Base-by-base conservation (phyloP, 441 rosid species). In the Theobroma grandiflorum region DNA sequence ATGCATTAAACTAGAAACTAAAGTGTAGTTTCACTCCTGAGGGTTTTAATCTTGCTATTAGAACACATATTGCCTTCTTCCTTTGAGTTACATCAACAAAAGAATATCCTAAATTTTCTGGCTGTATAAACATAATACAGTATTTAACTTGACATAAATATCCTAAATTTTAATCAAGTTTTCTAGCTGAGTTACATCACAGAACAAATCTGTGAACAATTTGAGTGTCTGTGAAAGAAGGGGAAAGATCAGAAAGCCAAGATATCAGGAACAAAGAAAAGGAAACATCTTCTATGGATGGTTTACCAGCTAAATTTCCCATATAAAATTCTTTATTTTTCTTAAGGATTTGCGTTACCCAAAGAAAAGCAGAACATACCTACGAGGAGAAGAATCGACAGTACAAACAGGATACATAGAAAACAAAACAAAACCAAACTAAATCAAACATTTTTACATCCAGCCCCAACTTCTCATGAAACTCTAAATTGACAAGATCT, bases 11-110 rank as follows among this genome's bases (percentile, higher is more conserved):
- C 63, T n/a, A 37, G 62, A 53, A 53, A 72, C 31, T 18, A n/a
- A n/a, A 72, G 11, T 72, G 40, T 33, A 18, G 49, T 37, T 72
- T 55, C 11, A 53, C 45, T 53, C n/a, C 99, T 7, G 99, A 98
- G 85, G 99, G 95, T 79, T 78, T 95, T 57, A 95, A 90, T 82
- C 99, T 99, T 70, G 99, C 99, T 52, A 93, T 95, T 86, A 93
- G 96, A 84, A 97, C 99, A 63, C 99, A 97, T 84, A 83, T 93
- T 83, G 99, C 99, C 76, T 97, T 97, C 93, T 92, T 95, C 78
- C n/a, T n/a, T n/a, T n/a, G n/a, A n/a, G n/a, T n/a, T n/a, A n/a
- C n/a, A n/a, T n/a, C n/a, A n/a, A n/a, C n/a, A n/a, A n/a, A n/a
- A n/a, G n/a, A n/a, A n/a, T n/a, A n/a, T n/a, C n/a, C n/a, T n/a